Base-by-base conservation (phyloP, 768 basidiomycete species). In the Boletus rubescentipes region DNA sequence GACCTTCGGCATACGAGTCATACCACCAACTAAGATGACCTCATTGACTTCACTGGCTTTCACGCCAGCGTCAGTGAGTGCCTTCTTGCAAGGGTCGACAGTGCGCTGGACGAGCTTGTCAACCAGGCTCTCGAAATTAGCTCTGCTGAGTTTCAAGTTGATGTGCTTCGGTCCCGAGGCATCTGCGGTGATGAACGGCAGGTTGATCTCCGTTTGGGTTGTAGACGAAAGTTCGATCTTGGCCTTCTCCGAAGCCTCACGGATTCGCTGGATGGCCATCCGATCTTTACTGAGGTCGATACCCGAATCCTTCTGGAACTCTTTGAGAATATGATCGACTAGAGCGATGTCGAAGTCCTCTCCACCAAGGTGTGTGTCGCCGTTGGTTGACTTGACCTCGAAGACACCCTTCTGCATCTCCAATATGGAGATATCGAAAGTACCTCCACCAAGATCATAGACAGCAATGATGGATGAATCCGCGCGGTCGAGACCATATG, bases 351-450 rank as follows among this genome's bases (percentile, higher is more conserved):
- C 97, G 68, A 98, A 98, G 73, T 98, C 97, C 75, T 99, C 97
- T 69, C 87, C 87, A 61, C 93, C 97, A 53, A 99, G 84, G 70
- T 99, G 97, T 15, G 97, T 98, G 73, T 99, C 96, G 70, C 97
- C 97, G 68, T 98, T 98, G 51, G 97, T 99, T 1, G 97, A 98
- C 79, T 98, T 99, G 70, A 99, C 97, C 74, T 98, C 97, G 73
- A 98, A 99, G 10, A 99, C 95, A 64, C 96, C 97, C 74, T 97
- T 95, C 74, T 98, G 93, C 93, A 98, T 98, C 77, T 98, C 95
- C 51, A 99, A 80, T 62, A 99, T 95, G 29, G 97, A 99, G 67
- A 99, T 93, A 93, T 98, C 96, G 73, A 98, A 98, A 21, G 96
- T 98, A 52, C 96, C 96, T 64, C 96, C 96, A 62, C 96, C 96